Base-by-base conservation (phyloP, 2,329 filamentous ascomycete genomes). In the Cytospora piceae region DNA sequence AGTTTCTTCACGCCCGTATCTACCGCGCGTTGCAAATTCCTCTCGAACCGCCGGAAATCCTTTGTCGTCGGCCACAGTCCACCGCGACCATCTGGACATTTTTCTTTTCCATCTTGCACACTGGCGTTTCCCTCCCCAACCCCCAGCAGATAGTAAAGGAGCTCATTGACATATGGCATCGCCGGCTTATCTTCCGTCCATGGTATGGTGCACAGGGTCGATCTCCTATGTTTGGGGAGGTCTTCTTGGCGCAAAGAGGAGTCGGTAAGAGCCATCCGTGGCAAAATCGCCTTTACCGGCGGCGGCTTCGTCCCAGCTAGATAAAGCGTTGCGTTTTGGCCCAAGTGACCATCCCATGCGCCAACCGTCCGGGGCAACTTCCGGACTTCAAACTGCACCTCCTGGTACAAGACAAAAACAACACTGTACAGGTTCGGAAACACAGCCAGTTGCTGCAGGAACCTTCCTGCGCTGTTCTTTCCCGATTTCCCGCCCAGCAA, bases 391-490 rank as follows among this genome's bases (percentile, higher is more conserved):
- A 82, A 82, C 32, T 80, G 78, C 54, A 81, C 81, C 61, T 81
- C 80, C 68, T 83, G 81, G 67, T 81, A 80, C 4, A 83, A 79
- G 22, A 82, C 75, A 32, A 82, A 78, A 9, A 82, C 74, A 55
- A 83, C 74, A 39, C 75, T 77, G 67, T 76, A 74, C 42, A 83
- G 74, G 46, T 72, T 74, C 0, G 73, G 71, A 32, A 83, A 81
- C 63, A 77, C 78, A 31, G 77, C 76, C 20, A 82, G 72, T 24
- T 75, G 75, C 6, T 75, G 71, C 27, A 83, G 74, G 65, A 83
- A 74, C 66, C 77, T 78, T 22, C 72, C 72, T 76, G 81, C 79
- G 70, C 79, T 81, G 56, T 75, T 78, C 70, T 78, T 78, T n/a
- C 39, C 53, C 39, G 46, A 32, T 65, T 78, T 79, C 71, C 80